Evolutionary conservation across 768 basidiomycete genomes (phyloP), one percentile per base, ranked within the genome.

Genomic region (Leucocoprinus birnbaumii): DNA sequence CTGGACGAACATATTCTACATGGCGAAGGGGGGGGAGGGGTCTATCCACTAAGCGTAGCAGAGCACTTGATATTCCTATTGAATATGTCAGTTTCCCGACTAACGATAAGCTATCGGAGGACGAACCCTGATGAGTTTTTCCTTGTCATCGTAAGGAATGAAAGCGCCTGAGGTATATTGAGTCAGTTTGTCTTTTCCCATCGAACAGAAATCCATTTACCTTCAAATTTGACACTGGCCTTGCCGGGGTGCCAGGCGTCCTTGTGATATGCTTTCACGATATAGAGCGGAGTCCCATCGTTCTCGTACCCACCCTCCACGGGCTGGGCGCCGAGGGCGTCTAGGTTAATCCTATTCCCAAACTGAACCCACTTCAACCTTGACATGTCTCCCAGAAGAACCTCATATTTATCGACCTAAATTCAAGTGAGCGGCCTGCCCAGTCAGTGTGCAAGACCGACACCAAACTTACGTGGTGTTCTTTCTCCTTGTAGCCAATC

Each of bases 271-370:
- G 84, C 87, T 61, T 82, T 77, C 4, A 79, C 83, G 53, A 91
- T 72, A 66, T 79, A 89, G 16, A 88, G 71, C 6, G 72, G 74
- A 1, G 76, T 72, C n/a, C 85, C 86, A 55, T 85, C 76, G 13
- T 74, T 71, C 64, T 90, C 88, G 25, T 67, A 72, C 2, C 89
- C 89, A 47, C 84, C 89, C 56, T 89, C 85, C 34, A 91, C 84
- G 0, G 85, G 86, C 3, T 57, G 67, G 45, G 68, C 68, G 45
- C 78, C 71, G 27, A 87, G 77, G 35, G 61, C 53, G 1, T 62
- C 43, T 31, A 80, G 54, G 50, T 82, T 72, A 55, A 88, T 58
- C 5, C 63, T 66, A 24, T 84, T 85, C 31, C 68, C 67, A 47
- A 67, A 59, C 47, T 73, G 58, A 0, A 86, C 82, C 88, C 88